phyloP scores from a whole-genome alignment of 305 asterid species.

The Lippia alba region DNA sequence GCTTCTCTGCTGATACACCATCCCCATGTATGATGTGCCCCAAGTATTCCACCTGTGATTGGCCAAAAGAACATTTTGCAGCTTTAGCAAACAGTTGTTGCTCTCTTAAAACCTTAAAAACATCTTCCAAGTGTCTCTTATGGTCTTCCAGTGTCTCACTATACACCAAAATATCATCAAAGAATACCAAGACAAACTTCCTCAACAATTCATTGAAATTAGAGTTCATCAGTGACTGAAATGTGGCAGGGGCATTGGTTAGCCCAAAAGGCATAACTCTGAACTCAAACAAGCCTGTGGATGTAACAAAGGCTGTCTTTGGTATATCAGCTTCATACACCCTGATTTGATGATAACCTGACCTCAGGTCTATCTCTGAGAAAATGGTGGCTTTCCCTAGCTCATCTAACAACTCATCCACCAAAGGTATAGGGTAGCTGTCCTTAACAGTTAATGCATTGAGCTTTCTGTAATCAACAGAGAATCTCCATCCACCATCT shows the following conservation, averaged over 20 bases:
- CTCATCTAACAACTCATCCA: background rate
- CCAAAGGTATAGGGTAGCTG: background rate
- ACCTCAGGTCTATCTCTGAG: background rate
- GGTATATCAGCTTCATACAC: background rate
- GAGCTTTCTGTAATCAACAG: background rate
- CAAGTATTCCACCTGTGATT: background rate
- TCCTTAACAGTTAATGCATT: background rate
- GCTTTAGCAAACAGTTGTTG: background rate
- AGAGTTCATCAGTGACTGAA: background rate
- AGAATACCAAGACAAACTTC: background rate
- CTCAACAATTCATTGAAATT: background rate
- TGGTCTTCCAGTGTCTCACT: too few species aligned
- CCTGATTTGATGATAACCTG: conserved; percentile 1
- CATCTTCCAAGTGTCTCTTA: rapidly evolving
- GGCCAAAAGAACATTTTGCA: background rate
- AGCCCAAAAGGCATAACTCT: background rate
- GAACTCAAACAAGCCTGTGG: background rate
- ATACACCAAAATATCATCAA: background rate
- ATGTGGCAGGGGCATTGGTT: background rate
- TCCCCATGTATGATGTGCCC: background rate
- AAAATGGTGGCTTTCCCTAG: background rate
- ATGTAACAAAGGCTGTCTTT: background rate
- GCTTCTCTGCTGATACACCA: background rate
- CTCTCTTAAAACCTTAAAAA: background rate
- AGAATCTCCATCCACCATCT: background rate